phyloP scores from a whole-genome alignment of 2,329 filamentous ascomycete genomes.

The Tolypocladium nubicola region DNA sequence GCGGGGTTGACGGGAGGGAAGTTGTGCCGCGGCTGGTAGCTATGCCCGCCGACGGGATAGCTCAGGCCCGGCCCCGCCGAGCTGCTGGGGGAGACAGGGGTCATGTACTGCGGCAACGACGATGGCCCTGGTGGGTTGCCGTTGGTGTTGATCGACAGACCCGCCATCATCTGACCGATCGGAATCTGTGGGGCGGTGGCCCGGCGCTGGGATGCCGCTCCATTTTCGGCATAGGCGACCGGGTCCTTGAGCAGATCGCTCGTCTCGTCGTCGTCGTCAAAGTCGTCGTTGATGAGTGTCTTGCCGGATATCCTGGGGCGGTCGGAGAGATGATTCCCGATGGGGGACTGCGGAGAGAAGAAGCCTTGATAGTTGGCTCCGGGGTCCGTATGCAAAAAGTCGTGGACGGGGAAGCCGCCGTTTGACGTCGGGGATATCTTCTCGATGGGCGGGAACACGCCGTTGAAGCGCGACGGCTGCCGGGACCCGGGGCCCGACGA shows the following conservation, averaged over 20 bases:
- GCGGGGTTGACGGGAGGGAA: slow-evolving; percentile 87
- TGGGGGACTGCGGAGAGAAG: slow-evolving; percentile 65
- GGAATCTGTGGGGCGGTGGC: slow-evolving; percentile 64
- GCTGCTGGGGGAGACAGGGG: slow-evolving; percentile 26
- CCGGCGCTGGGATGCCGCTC: slow-evolving; percentile 39
- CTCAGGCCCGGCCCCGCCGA: slow-evolving; percentile 17
- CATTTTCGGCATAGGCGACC: slow-evolving; percentile 59
- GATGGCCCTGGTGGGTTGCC: slow-evolving; percentile 33
- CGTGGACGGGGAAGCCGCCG: slow-evolving; percentile 38
- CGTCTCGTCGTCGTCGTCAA: slow-evolving; percentile 57
- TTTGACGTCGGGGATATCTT: slow-evolving; percentile 52
- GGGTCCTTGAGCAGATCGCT: slow-evolving; percentile 62
- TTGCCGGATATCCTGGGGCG: slow-evolving; percentile 53
- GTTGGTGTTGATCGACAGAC: slow-evolving; percentile 59
- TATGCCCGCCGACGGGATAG: slow-evolving; percentile 31
- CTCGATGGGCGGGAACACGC: slow-evolving; percentile 50
- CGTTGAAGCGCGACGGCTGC: slow-evolving; percentile 50
- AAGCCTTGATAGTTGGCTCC: slow-evolving; percentile 47
- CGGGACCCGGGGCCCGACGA: slow-evolving; percentile 27
- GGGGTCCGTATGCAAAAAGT: slow-evolving; percentile 48
- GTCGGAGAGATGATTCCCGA: slow-evolving; percentile 58
- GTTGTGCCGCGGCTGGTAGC: slow-evolving; percentile 48
- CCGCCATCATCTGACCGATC: slow-evolving; percentile 51
- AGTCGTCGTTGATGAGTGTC: slow-evolving; percentile 59
- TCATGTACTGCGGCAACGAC: slow-evolving; percentile 38